These are phyloP conservation scores for Leucosporidium yakuticum DNA, from an alignment of 768 basidiomycete species.

Conservation along the genomic window DNA sequence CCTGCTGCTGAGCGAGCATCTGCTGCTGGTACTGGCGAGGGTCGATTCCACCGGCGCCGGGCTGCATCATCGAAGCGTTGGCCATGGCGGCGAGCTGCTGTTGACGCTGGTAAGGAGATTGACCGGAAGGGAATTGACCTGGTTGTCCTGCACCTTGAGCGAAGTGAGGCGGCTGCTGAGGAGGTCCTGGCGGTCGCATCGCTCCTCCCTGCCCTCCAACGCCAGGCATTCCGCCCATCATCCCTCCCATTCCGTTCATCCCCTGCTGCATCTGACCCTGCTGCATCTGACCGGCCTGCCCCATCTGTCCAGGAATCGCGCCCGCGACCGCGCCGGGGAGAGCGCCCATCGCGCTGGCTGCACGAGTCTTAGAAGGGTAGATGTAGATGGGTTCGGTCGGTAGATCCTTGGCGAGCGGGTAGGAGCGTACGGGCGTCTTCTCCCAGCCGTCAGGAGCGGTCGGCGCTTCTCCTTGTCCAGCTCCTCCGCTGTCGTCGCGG, in stretches of 20 bases:
- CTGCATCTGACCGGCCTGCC: too few relatives aligned
- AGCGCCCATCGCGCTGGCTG: not conserved
- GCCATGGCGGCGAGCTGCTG: slow-evolving; percentile 8
- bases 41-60: not conserved
- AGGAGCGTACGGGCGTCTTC: slow-evolving; percentile 16
- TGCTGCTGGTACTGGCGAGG: slow-evolving; percentile 12
- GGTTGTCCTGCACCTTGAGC: not conserved
- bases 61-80: not conserved
- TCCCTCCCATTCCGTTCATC: too few relatives aligned
- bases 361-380: slow-evolving; percentile 5
- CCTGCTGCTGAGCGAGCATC: slow-evolving; percentile 11
- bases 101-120: not conserved
- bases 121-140: not conserved
- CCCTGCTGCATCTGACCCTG: too few relatives aligned
- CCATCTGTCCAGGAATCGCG: too few relatives aligned
- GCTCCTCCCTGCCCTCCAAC: not conserved
- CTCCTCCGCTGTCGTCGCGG: slow-evolving; percentile 21
- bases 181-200: not conserved
- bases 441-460: slow-evolving; percentile 31
- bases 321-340: too few relatives aligned
- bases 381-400: slow-evolving; percentile 18
- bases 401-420: slow-evolving; percentile 25
- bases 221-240: not conserved
- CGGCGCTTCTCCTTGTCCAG: slow-evolving; percentile 4
- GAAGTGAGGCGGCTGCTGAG: not conserved